Evolutionary conservation across 345 rosid genomes (phyloP).

Genomic region (Anacardium occidentale): DNA sequence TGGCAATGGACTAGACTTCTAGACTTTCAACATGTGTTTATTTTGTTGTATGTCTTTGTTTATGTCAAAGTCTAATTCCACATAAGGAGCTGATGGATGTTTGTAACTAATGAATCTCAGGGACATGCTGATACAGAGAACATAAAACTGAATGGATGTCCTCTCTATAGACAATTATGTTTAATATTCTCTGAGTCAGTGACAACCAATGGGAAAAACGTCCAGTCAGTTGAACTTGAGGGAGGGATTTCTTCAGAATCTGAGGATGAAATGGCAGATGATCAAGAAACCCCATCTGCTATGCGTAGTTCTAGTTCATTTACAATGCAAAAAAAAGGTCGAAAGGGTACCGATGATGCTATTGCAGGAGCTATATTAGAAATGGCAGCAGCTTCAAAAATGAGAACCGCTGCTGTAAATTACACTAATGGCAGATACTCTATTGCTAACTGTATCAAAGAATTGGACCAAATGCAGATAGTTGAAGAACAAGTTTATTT

Average conservation of each 20-base stretch:
- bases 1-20: no score
- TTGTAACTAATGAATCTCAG: conserved; percentile 25
- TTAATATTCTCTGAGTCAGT: conserved; percentile 39
- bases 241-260: conserved; percentile 28
- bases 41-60: no score
- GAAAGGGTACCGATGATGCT: conserved; percentile 50
- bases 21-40: no score
- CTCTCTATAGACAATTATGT: conserved; percentile 47
- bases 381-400: conserved; percentile 61
- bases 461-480: conserved; percentile 37
- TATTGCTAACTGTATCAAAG: conserved; percentile 50
- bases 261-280: conserved; percentile 31
- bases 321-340: conserved; percentile 42
- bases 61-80: no score
- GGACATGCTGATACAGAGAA: conserved; percentile 56
- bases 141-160: conserved; percentile 44
- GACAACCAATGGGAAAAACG: conserved; percentile 30
- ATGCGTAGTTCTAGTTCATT: conserved; percentile 5
- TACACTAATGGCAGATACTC: conserved; percentile 34
- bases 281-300: conserved; percentile 23
- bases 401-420: conserved; percentile 36
- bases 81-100: conserved; percentile 11
- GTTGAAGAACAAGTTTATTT: conserved; percentile 43
- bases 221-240: conserved; percentile 19
- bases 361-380: conserved; percentile 53